These are phyloP conservation scores for Arctium minus DNA, from an alignment of 129 eudicot species.

Conservation along the genomic window DNA sequence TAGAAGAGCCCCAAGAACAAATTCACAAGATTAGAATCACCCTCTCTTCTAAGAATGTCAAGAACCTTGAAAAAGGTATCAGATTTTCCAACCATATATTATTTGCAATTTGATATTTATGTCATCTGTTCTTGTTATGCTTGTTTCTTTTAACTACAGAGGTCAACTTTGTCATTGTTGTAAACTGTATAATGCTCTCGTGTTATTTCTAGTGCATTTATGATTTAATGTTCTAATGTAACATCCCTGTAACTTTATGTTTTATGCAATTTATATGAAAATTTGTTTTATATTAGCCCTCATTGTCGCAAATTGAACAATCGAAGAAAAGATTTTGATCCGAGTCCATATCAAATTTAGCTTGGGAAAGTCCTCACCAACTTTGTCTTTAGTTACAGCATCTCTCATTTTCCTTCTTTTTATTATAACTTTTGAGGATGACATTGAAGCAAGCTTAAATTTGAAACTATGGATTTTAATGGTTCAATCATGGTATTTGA, in stretches of 20 bases:
- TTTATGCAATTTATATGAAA: background rate
- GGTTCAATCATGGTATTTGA: background rate
- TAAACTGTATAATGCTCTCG: background rate
- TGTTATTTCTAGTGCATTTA: background rate
- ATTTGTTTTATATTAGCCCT: background rate
- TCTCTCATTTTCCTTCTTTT: background rate
- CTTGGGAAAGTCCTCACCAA: background rate
- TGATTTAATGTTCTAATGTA: background rate
- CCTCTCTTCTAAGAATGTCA: slow-evolving; percentile 83
- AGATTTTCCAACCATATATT: background rate
- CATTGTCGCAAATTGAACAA: background rate
- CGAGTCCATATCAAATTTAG: background rate
- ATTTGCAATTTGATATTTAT: background rate
- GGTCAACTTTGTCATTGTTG: background rate
- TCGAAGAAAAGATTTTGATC: background rate
- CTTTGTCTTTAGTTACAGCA: background rate
- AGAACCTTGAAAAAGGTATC: slow-evolving; percentile 89
- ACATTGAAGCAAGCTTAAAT: background rate
- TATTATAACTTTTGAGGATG: background rate
- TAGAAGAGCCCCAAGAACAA: slow-evolving; percentile 70
- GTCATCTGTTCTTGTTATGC: background rate
- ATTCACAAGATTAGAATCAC: slow-evolving; percentile 92
- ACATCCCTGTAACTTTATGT: background rate
- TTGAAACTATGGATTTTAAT: background rate
- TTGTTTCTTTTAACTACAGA: background rate